Evolutionary conservation across 306 rosid species (phyloP).

Genomic region (Delonix regia): DNA sequence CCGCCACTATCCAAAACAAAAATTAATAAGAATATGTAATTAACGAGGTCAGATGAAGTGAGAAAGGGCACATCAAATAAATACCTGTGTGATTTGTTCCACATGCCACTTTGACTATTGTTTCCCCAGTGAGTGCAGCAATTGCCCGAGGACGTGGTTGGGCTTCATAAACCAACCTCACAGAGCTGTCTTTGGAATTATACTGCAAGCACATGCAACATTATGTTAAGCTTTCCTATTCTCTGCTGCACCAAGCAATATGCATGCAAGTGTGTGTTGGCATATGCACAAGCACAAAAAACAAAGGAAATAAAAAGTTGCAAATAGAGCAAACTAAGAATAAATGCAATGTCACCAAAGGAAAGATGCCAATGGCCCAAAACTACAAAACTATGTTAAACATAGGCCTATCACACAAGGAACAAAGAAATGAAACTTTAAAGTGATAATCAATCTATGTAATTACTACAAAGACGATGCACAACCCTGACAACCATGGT

Average conservation of each 20-base stretch:
- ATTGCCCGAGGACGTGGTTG: constrained; percentile 94
- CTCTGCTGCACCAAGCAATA: neutral
- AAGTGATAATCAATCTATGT: neutral
- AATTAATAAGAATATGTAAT: constrained; percentile 24
- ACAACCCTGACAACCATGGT: constrained; percentile 12
- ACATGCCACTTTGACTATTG: constrained; percentile 86
- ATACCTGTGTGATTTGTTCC: constrained; percentile 89
- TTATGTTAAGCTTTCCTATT: constrained; percentile 31
- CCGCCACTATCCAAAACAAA: constrained; percentile 74
- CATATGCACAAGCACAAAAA: neutral
- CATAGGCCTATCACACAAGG: constrained; percentile 13
- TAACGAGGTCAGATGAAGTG: neutral
- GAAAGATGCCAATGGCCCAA: neutral
- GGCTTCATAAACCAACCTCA: constrained; percentile 91
- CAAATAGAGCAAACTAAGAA: neutral
- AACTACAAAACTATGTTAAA: constrained; percentile 1
- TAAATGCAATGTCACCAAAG: neutral
- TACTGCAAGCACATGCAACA: constrained; percentile 66
- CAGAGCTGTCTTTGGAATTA: constrained; percentile 93
- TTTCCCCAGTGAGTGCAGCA: constrained; percentile 84
- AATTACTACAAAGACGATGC: neutral
- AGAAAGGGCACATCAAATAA: constrained; percentile 4
- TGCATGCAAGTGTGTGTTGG: neutral
- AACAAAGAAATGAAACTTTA: neutral
- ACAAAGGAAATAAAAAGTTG: constrained; percentile 5